Evolutionary conservation across 441 rosid species (phyloP).

Genomic region (Populus tomentosa): DNA sequence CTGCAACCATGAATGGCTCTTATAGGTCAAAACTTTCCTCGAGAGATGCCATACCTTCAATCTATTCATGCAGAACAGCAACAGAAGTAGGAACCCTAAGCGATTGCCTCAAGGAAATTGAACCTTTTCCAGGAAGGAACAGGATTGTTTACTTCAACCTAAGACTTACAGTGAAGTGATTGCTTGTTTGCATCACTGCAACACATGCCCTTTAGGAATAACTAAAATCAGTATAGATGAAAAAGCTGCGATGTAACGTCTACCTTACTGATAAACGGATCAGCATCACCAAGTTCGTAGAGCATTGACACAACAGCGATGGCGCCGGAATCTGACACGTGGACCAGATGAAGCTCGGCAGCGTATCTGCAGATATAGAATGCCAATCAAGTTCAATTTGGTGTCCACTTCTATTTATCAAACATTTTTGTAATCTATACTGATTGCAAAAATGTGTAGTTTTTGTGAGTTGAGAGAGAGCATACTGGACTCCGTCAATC

Average conservation of each 20-base stretch:
- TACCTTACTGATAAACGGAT: slow-evolving; percentile 50
- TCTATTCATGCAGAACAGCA: background rate
- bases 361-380: slow-evolving; percentile 38
- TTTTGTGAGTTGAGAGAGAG: background rate
- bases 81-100: background rate
- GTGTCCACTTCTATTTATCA: background rate
- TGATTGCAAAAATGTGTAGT: too few species aligned
- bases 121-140: too few species aligned
- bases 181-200: background rate
- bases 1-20: background rate
- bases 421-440: background rate
- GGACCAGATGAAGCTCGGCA: slow-evolving; percentile 77
- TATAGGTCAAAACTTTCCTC: background rate
- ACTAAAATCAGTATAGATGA: background rate
- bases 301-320: slow-evolving; percentile 46
- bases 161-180: background rate
- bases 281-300: slow-evolving; percentile 35
- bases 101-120: background rate
- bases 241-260: background rate
- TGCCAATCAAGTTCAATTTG: background rate
- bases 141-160: background rate
- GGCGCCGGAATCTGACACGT: slow-evolving; percentile 36
- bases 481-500: slow-evolving; percentile 56
- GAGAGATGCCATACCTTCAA: background rate
- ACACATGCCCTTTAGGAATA: too few species aligned